Conservation (phyloP, 441 rosid species). For the Gossypium gossypioides region DNA sequence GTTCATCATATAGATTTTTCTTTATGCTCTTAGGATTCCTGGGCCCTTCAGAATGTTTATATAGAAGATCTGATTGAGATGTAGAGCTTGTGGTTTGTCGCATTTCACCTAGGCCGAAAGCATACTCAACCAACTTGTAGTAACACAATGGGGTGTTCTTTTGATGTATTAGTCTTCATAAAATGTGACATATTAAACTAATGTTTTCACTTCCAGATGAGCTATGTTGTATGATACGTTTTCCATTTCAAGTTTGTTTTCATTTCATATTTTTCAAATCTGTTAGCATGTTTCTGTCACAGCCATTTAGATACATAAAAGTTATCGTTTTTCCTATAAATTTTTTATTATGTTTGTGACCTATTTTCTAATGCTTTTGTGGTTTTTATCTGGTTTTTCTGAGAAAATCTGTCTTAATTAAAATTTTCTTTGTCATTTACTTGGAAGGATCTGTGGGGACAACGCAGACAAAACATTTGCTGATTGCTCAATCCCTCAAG, state of each 20-base stretch:
- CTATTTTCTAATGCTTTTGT: not conserved
- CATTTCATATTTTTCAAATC: not conserved
- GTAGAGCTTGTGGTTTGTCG: not conserved
- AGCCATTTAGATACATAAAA: not conserved
- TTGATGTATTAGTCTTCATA: not conserved
- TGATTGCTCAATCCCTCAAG: constrained; percentile 77
- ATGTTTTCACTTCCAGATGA: not conserved
- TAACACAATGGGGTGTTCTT: not conserved
- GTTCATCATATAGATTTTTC: not conserved
- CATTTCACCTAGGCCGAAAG: not conserved
- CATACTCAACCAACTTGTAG: not conserved
- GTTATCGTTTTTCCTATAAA: not conserved
- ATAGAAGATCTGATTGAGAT: not conserved
- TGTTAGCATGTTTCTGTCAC: not conserved
- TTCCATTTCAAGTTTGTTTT: not conserved
- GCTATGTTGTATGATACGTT: not conserved
- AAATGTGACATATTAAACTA: not conserved
- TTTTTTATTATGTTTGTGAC: not conserved
- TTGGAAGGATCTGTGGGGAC: constrained; percentile 74
- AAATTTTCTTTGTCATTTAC: constrained; percentile 7
- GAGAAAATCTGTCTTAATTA: not conserved
- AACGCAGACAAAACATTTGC: constrained; percentile 54
- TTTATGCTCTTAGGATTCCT: not conserved
- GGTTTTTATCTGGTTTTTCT: not conserved
- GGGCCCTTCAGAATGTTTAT: not conserved